Evolutionary conservation across 2,329 filamentous ascomycete genomes (phyloP), one percentile per base, ranked within the genome.

Genomic region (Periconia sp.): DNA sequence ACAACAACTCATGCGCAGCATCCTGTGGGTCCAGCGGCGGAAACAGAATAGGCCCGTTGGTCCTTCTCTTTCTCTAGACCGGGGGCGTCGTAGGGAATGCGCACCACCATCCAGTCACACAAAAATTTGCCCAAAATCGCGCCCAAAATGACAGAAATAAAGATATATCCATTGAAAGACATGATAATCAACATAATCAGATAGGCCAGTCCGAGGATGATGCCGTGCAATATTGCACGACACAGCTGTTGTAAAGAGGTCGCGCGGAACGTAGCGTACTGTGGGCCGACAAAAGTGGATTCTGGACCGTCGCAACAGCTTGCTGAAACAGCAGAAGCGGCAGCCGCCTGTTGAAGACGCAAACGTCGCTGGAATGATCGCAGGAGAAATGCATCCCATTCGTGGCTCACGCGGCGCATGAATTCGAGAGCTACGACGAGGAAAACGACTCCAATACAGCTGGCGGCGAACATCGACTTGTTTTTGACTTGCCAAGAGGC

Each of bases 141-240:
- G 1, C 91, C 91, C 51, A 93, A 82, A 57, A 93, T 84, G 70
- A 94, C 91, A 61, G 85, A 90, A 54, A 93, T 87, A 70, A 94
- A 90, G 58, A 94, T 81, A 73, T 91, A 94, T 8, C 77, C 82
- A 54, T 86, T 86, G 71, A 81, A 86, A 58, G 85, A 85, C 83
- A 86, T 86, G 18, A 83, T 81, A 23, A 86, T 66, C 76, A 89
- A 74, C 90, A 94, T 93, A 64, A 93, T 73, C 61, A 93, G 85
- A 70, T 93, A 94, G 2, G 88, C 89, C 1, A 91, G 81, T 0
- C 84, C 85, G 64, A 93, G 91, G 60, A 90, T 88, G 3, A 85
- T 52, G 75, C 86, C 85, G 62, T 92, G 88, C 18, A 93, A 70
- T 3, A 86, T 57, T 0, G 89, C 86, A 7, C 89, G 82, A 3